A percentile compares a stretch with the other conserved stretches of the same genome.
Conservation (phyloP, 352 stramenopile genomes). For the Phytophthora cactorum region DNA sequence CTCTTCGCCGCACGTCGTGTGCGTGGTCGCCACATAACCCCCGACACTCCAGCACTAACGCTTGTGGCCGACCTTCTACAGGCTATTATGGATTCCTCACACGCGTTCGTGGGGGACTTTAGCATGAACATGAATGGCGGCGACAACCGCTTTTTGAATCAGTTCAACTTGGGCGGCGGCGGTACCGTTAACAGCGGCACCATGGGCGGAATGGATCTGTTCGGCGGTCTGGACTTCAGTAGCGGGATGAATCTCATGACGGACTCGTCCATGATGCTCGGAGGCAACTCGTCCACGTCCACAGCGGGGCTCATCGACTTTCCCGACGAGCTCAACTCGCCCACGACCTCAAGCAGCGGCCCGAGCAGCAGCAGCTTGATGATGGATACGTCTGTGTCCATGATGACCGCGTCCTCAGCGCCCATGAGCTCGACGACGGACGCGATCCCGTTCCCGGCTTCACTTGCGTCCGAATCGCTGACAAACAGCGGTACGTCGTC, state of each 20-base stretch:
- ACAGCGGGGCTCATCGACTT: constrained; percentile 82
- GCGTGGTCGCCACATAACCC: background rate
- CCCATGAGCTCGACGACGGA: constrained; percentile 43
- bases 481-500: constrained; percentile 34
- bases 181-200: constrained; percentile 23
- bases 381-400: constrained; percentile 35
- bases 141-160: constrained; percentile 80
- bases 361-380: constrained; percentile 29
- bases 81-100: constrained; percentile 69
- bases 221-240: constrained; percentile 68
- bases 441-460: constrained; percentile 81
- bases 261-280: constrained; percentile 52
- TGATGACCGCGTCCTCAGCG: constrained; percentile 39
- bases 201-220: constrained; percentile 55
- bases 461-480: constrained; percentile 67
- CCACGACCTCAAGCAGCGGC: constrained; percentile 31
- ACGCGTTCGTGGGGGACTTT: constrained; percentile 82
- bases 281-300: constrained; percentile 21
- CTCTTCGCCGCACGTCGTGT: constrained; percentile 9
- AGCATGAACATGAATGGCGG: constrained; percentile 59
- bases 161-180: constrained; percentile 61
- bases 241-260: constrained; percentile 74
- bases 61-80: constrained; percentile 1
- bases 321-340: constrained; percentile 86
- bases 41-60: constrained; percentile 2